phyloP scores from a whole-genome alignment of 2,329 filamentous ascomycete genomes.

The Verticillium dahliae region DNA sequence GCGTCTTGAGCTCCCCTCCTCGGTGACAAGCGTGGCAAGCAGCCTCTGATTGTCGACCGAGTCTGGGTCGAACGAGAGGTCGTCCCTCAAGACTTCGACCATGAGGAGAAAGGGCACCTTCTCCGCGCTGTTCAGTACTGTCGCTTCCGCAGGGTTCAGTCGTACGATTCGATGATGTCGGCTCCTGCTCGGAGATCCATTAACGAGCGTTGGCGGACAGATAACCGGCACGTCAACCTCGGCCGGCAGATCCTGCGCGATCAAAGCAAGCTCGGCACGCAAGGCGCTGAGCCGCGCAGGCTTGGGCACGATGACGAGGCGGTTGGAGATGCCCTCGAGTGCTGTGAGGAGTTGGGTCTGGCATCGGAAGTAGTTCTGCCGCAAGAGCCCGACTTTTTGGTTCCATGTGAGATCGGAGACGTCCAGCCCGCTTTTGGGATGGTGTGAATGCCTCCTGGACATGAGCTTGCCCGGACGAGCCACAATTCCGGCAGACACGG shows the following conservation, averaged over 20 bases:
- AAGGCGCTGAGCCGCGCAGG: constrained; percentile 74
- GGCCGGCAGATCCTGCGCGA: constrained; percentile 73
- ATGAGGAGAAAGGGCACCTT: constrained; percentile 81
- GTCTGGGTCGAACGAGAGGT: constrained; percentile 76
- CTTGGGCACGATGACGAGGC: constrained; percentile 77
- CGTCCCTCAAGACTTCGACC: constrained; percentile 75
- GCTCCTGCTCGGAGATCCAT: constrained; percentile 68
- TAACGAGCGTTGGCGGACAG: constrained; percentile 66
- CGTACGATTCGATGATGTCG: constrained; percentile 78
- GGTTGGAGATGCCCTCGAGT: constrained; percentile 76
- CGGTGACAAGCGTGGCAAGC: constrained; percentile 48
- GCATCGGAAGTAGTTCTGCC: constrained; percentile 78
- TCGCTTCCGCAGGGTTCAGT: constrained; percentile 76
- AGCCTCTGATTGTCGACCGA: constrained; percentile 66
- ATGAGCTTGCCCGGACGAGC: constrained; percentile 41
- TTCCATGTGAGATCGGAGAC: constrained; percentile 55
- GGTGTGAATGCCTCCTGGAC: constrained; percentile 54
- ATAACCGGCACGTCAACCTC: constrained; percentile 81
- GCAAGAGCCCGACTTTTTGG: constrained; percentile 66
- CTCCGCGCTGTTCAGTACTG: constrained; percentile 79
- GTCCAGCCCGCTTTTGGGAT: constrained; percentile 48
- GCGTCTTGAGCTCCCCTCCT: constrained; percentile 50
- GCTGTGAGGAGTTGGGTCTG: constrained; percentile 77
- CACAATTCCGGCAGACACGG: constrained; percentile 46
- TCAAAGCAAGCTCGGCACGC: constrained; percentile 72